These are phyloP conservation scores for Reutealis trisperma DNA, from an alignment of 345 rosid species.

Conservation along the genomic window DNA sequence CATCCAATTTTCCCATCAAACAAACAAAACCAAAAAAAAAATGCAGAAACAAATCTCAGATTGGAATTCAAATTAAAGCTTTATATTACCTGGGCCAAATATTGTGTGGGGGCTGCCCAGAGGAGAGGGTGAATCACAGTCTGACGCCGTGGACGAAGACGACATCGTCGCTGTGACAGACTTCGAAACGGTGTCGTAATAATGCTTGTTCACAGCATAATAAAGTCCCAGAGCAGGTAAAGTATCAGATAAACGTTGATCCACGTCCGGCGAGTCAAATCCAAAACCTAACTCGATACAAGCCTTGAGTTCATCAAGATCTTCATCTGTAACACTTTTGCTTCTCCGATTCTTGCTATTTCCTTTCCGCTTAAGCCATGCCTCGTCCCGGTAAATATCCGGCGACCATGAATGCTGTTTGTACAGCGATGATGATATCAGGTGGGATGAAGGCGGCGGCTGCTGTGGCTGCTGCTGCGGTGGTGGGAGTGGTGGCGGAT, in stretches of 20 bases:
- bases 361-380: constrained; percentile 76
- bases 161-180: constrained; percentile 26
- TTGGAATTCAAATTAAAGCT: not conserved
- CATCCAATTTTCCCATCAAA: constrained; percentile 8
- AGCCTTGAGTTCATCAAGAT: constrained; percentile 89
- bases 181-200: constrained; percentile 51
- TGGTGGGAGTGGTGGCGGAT: not conserved
- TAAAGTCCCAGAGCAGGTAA: constrained; percentile 84
- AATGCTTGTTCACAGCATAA: constrained; percentile 71
- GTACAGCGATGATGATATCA: constrained; percentile 36
- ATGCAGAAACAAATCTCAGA: not conserved
- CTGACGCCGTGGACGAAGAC: constrained; percentile 47
- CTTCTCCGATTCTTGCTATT: constrained; percentile 44
- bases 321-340: constrained; percentile 90
- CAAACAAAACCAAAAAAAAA: not conserved
- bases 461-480: not conserved
- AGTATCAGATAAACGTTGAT: constrained; percentile 73
- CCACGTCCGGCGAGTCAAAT: constrained; percentile 68
- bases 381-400: constrained; percentile 77
- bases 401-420: constrained; percentile 95
- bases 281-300: constrained; percentile 89
- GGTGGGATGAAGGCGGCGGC: not conserved
- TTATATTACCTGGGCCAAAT: constrained; percentile 44
- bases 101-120: constrained; percentile 61
- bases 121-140: constrained; percentile 51